Base-by-base conservation (phyloP, 208 protist species). In the Crithidia brevicula region DNA sequence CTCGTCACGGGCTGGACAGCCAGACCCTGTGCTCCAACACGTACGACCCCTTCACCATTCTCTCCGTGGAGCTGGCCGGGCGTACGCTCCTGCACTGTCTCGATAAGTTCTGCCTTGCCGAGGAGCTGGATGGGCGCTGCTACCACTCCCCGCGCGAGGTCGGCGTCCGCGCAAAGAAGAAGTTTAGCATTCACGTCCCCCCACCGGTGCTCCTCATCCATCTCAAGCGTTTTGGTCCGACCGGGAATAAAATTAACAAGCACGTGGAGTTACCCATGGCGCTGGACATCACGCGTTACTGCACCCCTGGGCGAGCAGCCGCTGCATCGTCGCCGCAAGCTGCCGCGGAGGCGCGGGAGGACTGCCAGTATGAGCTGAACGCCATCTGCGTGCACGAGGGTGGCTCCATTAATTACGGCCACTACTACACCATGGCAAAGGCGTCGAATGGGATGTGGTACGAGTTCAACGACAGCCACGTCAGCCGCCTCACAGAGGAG, bases 401-500 rank as follows among this genome's bases (percentile, higher is more conserved):
- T 15, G 50, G 63, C 42, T 88, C 86, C 33, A 46, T 96, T 11
- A 72, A 79, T 54, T 92, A 83, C 62, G 96, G 96, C 20, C 96
- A 98, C 68, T 98, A 98, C 82, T 97, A 94, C 78, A 83, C 78
- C 53, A 68, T 91, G 60, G 93, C 97, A 30, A 83, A 84, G 22
- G 85, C 79, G 22, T 63, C 79, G 3, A 96, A 97, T 64, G 88
- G 84, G 16, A 72, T 74, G 67, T 98, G 96, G 94, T 88, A 95
- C 30, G 57, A 84, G 65, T 95, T 87, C 67, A 92, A 98, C 72
- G 95, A 98, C 70, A 65, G 51, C 22, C 66, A 77, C 25, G 86
- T 96, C 36, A 81, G 67, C 31, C 62, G 83, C 20, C 67, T 95
- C 40, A 83, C 79, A 18, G 82, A 89, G 67, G 83, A 93, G 11